Base-by-base conservation (phyloP, 1,284 basidiomycete species). In the Ustilago hordei region DNA sequence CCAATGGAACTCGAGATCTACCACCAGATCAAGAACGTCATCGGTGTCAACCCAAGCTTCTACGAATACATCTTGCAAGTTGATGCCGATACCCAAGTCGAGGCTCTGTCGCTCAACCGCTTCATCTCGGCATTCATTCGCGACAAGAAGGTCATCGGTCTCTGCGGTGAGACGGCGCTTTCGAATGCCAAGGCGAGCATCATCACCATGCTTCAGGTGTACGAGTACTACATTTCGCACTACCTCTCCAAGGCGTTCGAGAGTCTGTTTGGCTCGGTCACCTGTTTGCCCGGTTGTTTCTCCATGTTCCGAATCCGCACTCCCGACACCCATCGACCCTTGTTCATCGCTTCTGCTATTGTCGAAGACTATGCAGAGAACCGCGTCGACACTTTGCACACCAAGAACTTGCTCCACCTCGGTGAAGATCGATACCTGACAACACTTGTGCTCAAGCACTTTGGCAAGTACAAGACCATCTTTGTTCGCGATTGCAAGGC, bases 161-260 rank as follows among this genome's bases (percentile, higher is more conserved):
- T 95, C 75, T 98, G 95, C 81, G 95, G 95, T 80, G 95, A 98
- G 87, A 98, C 95, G 0, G 91, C 92, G 79, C 88, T 97, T 57
- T 89, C 93, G 32, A 97, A 98, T 82, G 91, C 94, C 28, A 94
- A 95, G 85, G 92, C 95, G 85, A 95, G 94, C 3, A 90, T 96
- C 85, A 93, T 96, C 74, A 98, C 96, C 12, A 98, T 98, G 96
- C 95, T 97, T 90, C 95, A 98, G 89, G 92, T 91, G 48, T 81
- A 90, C 86, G 79, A 81, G 65, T 81, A 82, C 78, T 85, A 84
- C 77, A 85, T 84, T 60, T 85, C 80, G 54, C 84, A 85, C 69
- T 98, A 99, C 88, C 91, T 99, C 88, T 93, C 96, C 57, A 99
- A 99, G 87, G 95, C 97, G 0, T 99, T 99, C 87, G 96, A 98